Evolutionary conservation across 2,329 filamentous ascomycete genomes (phyloP).

Genomic region (Fusarium beomiforme): DNA sequence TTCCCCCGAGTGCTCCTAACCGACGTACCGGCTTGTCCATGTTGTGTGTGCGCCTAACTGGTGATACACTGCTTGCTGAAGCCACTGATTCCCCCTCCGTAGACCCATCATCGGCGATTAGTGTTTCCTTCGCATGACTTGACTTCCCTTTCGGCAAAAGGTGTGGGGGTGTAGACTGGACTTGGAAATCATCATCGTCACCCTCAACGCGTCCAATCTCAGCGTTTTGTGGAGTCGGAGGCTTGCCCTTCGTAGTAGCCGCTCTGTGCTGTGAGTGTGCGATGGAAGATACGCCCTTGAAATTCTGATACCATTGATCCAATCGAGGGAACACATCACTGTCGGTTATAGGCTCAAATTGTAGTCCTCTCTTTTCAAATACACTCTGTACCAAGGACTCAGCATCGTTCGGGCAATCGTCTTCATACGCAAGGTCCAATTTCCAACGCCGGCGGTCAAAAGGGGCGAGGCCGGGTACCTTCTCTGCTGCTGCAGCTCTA

Average conservation of each 20-base stretch:
- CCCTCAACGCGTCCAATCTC: slow-evolving; percentile 43
- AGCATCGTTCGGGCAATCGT: slow-evolving; percentile 45
- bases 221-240: slow-evolving; percentile 25
- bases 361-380: slow-evolving; percentile 52
- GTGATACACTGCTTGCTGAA: slow-evolving; percentile 6
- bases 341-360: slow-evolving; percentile 42
- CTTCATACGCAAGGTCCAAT: slow-evolving; percentile 36
- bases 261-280: slow-evolving; percentile 29
- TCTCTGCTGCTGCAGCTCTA: slow-evolving; percentile 56
- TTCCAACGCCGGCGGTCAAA: slow-evolving; percentile 57
- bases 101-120: slow-evolving; percentile 42
- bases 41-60: slow-evolving; percentile 16
- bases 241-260: slow-evolving; percentile 7
- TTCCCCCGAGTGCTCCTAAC: slow-evolving; percentile 51
- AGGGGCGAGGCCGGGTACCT: slow-evolving; percentile 61
- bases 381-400: slow-evolving; percentile 53
- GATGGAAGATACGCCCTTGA: slow-evolving; percentile 47
- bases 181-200: slow-evolving; percentile 62
- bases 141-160: slow-evolving; percentile 44
- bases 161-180: slow-evolving; percentile 59
- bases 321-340: slow-evolving; percentile 49
- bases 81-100: slow-evolving; percentile 45
- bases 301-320: slow-evolving; percentile 61
- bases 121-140: slow-evolving; percentile 9
- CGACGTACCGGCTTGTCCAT: slow-evolving; percentile 35